Conservation (phyloP, 148 eudicot species). For the Cornus controversa region DNA sequence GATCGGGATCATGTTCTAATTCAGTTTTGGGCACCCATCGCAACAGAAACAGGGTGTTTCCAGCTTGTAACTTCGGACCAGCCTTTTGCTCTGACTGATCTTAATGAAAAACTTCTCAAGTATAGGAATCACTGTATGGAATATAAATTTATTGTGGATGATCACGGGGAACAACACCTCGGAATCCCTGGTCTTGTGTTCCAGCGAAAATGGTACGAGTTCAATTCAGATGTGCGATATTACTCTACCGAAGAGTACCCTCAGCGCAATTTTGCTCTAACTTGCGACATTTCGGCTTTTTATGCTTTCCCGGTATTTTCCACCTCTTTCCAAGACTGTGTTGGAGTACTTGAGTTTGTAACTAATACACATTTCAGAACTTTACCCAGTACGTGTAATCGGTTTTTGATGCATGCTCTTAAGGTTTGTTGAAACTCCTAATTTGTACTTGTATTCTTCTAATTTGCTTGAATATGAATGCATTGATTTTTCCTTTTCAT, state of each 20-base stretch:
- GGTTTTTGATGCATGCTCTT: too few relatives aligned
- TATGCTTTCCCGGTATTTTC: constrained; percentile 67
- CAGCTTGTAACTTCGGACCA: constrained; percentile 49
- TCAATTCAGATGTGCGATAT: constrained; percentile 56
- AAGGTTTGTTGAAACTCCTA: not conserved
- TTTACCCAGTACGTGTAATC: too few relatives aligned
- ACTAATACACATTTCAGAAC: not conserved
- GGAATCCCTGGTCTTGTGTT: constrained; percentile 68
- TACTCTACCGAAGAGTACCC: constrained; percentile 56
- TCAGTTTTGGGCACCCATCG: constrained; percentile 54
- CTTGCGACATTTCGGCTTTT: constrained; percentile 44
- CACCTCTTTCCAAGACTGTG: constrained; percentile 45
- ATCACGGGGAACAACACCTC: constrained; percentile 17
- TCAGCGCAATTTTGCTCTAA: constrained; percentile 45
- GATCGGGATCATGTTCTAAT: constrained; percentile 20
- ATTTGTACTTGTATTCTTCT: constrained; percentile 10
- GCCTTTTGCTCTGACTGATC: too few relatives aligned
- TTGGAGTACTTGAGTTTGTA: constrained; percentile 66
- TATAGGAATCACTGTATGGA: too few relatives aligned
- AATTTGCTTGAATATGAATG: not conserved
- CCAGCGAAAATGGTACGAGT: constrained; percentile 49
- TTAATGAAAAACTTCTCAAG: too few relatives aligned
- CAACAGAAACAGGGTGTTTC: constrained; percentile 30
- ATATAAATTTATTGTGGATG: too few relatives aligned
- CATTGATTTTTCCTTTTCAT: too few relatives aligned